A percentile compares a stretch with the other conserved stretches of the same genome.
Evolutionary conservation across 2,329 filamentous ascomycete species (phyloP).

Genomic region (Xylaria sp.): DNA sequence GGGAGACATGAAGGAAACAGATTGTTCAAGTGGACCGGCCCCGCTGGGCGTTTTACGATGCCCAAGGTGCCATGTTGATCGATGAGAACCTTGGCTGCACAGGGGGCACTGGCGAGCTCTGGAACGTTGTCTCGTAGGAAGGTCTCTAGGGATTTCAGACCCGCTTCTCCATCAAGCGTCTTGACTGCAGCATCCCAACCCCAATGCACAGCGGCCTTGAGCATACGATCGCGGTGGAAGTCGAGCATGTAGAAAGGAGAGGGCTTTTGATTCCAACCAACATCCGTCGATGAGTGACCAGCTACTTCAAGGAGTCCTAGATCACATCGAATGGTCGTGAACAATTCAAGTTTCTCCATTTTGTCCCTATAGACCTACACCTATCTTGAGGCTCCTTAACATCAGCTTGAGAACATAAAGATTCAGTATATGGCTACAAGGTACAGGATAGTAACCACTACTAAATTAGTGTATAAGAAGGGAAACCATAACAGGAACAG

Average conservation of each 20-base stretch:
- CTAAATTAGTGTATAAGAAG: too few species aligned
- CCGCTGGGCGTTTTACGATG: constrained; percentile 46
- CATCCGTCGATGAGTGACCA: constrained; percentile 44
- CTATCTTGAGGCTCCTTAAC: too few species aligned
- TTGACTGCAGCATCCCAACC: constrained; percentile 56
- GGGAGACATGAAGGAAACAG: constrained; percentile 65
- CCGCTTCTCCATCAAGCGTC: constrained; percentile 51
- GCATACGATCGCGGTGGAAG: constrained; percentile 78
- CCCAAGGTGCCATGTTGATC: constrained; percentile 53
- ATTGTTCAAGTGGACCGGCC: constrained; percentile 41
- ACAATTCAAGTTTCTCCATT: constrained; percentile 61
- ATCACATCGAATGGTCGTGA: constrained; percentile 77
- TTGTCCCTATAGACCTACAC: too few species aligned
- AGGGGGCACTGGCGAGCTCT: constrained; percentile 42
- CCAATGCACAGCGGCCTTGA: constrained; percentile 66
- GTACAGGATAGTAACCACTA: too few species aligned
- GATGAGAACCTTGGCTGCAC: constrained; percentile 63
- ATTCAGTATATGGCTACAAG: too few species aligned
- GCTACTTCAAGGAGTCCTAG: constrained; percentile 56
- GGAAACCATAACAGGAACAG: too few species aligned
- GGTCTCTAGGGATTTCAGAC: constrained; percentile 50
- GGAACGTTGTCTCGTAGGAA: constrained; percentile 43
- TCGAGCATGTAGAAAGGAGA: constrained; percentile 80
- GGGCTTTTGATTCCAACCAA: constrained; percentile 59
- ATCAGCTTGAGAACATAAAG: too few species aligned